Evolutionary conservation across 2,329 filamentous ascomycete species (phyloP), one percentile per base, ranked within the genome.

Genomic region (Fusarium sp.): DNA sequence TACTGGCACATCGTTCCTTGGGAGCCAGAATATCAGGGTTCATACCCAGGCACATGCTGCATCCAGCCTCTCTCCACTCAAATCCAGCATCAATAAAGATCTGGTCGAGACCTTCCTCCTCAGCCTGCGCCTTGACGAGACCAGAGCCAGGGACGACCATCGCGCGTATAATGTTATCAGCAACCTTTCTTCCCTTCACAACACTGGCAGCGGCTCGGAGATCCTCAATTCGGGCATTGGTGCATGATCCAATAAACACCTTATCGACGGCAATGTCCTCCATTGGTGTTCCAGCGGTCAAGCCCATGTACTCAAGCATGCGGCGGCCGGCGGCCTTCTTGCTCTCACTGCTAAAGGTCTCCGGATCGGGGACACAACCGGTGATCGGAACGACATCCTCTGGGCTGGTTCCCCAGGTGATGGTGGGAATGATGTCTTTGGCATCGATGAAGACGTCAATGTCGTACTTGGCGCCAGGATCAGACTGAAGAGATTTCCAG

Each of bases 1-100:
- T 98, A 79, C 92, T 95, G 44, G 96, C 96, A 80, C 96, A 98
- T 78, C 96, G 91, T 84, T 99, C 96, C 80, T 92, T 89, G 58
- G 96, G 95, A 4, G 94, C 90, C 49, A 98, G 88, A 71, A 99
- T 98, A 81, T 99, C 96, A 0, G 96, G 95, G 86, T 99, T 99
- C 95, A 99, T 99, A 80, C 96, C 96, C 60, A 99, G 88, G 80
- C 96, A 98, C 96, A 99, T 99, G 70, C 93, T 97, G 88, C 96
- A 99, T 53, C 96, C 96, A 73, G 96, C 96, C 85, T 99, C 96
- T 80, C 96, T 90, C 95, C 95, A 98, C 81, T 98, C 95, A 74
- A 98, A 98, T 11, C 96, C 96, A 52, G 96, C 95, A 68, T 97
- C 93, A 12, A 85, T 79, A 82, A 99, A 98, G 79, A 98, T 92